Percentiles rank a stretch among this genome's conserved stretches.
These are phyloP conservation scores for Candida xyloterini DNA, from an alignment of 805 yeast species.

Conservation along the genomic window DNA sequence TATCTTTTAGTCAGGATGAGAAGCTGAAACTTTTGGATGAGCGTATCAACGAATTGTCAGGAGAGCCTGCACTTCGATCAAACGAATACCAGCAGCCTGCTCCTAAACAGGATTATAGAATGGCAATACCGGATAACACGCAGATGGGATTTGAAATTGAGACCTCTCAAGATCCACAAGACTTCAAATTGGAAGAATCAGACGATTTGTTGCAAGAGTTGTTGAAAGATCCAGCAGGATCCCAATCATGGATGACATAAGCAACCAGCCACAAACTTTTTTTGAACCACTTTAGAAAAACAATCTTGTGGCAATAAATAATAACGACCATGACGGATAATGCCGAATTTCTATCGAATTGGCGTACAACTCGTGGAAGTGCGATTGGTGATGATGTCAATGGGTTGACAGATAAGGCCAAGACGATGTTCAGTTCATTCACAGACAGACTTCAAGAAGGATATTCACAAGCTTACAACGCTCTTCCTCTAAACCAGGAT, in stretches of 20 bases:
- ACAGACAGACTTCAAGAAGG: constrained; percentile 27
- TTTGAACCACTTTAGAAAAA: background rate
- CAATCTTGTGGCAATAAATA: constrained; percentile 16
- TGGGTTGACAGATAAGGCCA: constrained; percentile 20
- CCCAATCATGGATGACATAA: constrained; percentile 9
- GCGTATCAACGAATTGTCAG: constrained; percentile 32
- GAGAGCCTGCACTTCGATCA: constrained; percentile 3
- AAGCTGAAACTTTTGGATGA: constrained; percentile 41
- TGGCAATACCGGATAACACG: background rate
- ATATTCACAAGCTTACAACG: constrained; percentile 54
- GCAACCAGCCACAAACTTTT: background rate
- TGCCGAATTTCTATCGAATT: constrained; percentile 28
- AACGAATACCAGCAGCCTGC: constrained; percentile 2
- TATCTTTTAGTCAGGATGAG: constrained; percentile 53
- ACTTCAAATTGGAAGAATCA: constrained; percentile 16
- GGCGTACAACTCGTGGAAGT: constrained; percentile 26
- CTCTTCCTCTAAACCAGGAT: constrained; percentile 62
- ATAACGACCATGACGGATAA: constrained; percentile 5
- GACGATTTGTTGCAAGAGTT: constrained; percentile 17
- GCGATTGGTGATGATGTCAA: constrained; percentile 10
- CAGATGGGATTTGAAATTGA: constrained; percentile 2
- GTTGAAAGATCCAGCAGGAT: constrained; percentile 5
- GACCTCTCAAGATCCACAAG: constrained; percentile 3
- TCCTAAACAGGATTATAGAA: background rate
- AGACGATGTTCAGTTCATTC: constrained; percentile 19